A percentile compares a stretch with the other conserved stretches of the same genome.
Evolutionary conservation across 257 asterid species (phyloP).

Genomic region (Asclepias syriaca): DNA sequence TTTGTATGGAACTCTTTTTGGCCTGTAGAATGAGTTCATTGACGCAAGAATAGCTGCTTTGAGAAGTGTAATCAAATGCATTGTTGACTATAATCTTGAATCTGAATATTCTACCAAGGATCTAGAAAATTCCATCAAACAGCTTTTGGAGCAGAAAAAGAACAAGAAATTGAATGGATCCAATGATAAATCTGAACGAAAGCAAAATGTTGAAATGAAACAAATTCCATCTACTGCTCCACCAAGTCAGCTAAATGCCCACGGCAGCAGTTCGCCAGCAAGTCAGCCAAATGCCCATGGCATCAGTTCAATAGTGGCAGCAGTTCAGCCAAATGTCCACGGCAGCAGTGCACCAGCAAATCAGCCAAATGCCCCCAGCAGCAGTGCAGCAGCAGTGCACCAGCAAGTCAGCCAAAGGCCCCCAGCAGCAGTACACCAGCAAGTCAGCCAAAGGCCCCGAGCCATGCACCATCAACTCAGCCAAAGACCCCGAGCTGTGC

Average conservation of each 20-base stretch:
- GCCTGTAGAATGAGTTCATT: constrained; percentile 17
- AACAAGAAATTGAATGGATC: neutral
- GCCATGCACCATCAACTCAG: constrained; percentile 2
- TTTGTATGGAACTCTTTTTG: neutral
- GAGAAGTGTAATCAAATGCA: constrained; percentile 20
- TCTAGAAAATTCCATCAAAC: constrained; percentile 10
- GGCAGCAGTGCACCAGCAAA: too few species aligned
- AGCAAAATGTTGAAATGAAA: constrained; percentile 2
- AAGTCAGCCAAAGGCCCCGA: constrained; percentile 6
- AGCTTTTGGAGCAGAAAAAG: constrained; percentile 14
- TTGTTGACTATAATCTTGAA: constrained; percentile 21
- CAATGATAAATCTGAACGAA: neutral
- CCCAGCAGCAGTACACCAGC: too few species aligned
- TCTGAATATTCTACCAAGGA: constrained; percentile 13
- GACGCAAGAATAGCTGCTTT: constrained; percentile 16
- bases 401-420: too few species aligned
- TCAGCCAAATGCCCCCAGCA: too few species aligned
- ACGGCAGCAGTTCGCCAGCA: too few species aligned
- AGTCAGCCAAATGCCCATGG: too few species aligned
- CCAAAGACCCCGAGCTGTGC: neutral
- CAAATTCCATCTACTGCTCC: neutral
- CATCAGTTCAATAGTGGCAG: too few species aligned
- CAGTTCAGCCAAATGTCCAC: too few species aligned
- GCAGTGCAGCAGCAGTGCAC: too few species aligned
- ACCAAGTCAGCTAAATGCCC: neutral